Conservation (phyloP, 768 basidiomycete species). For the Rhodocollybia butyracea region DNA sequence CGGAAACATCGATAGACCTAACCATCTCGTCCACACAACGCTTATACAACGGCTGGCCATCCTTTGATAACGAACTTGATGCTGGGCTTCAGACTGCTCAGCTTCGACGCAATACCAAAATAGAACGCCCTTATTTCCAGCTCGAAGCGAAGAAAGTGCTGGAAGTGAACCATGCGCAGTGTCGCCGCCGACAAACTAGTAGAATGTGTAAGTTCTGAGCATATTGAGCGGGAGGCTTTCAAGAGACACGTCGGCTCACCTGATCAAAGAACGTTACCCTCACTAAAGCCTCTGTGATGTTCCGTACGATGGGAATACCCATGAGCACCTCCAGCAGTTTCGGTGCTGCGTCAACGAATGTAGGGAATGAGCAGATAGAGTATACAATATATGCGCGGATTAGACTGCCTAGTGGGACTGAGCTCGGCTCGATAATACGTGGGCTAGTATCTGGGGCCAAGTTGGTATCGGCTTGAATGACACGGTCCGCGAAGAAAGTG, state of each 20-base stretch:
- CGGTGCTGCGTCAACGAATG: conserved; percentile 75
- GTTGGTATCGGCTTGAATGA: background rate
- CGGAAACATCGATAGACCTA: conserved; percentile 71
- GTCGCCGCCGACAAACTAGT: conserved; percentile 86
- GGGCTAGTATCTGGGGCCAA: background rate
- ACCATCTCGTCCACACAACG: conserved; percentile 73
- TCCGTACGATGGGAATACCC: conserved; percentile 52
- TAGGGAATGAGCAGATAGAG: conserved; percentile 72
- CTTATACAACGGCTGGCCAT: conserved; percentile 43
- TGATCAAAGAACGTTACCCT: conserved; percentile 84
- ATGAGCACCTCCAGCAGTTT: conserved; percentile 50
- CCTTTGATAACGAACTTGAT: conserved; percentile 16
- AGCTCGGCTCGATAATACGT: background rate
- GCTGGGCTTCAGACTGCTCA: conserved; percentile 52
- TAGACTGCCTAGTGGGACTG: conserved; percentile 33
- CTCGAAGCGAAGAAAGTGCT: conserved; percentile 57
- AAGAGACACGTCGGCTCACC: conserved; percentile 40
- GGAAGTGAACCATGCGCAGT: conserved; percentile 67
- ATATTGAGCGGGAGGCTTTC: background rate
- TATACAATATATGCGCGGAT: conserved; percentile 80
- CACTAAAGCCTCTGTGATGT: conserved; percentile 65
- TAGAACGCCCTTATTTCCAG: conserved; percentile 68
- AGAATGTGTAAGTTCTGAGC: background rate
- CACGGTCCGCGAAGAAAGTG: background rate
- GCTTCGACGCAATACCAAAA: conserved; percentile 88